A percentile compares a stretch with the other conserved stretches of the same genome.
These are phyloP conservation scores for Phytophthora tentaculata DNA, from an alignment of 352 stramenopile genomes.

Conservation along the genomic window DNA sequence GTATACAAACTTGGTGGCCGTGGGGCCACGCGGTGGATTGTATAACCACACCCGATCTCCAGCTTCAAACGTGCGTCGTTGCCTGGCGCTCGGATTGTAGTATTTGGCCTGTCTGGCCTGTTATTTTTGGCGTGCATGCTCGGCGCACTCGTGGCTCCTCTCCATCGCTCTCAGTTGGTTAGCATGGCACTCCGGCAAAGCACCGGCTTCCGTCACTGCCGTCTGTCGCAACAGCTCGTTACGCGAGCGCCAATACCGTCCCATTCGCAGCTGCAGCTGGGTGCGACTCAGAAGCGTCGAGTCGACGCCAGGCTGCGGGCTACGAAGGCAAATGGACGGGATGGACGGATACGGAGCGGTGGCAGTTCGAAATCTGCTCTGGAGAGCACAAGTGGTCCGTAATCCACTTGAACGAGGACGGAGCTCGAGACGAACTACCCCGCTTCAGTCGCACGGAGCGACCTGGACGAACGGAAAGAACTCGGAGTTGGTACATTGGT, in stretches of 20 bases:
- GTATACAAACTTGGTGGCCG: background rate
- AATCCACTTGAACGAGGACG: too few relatives aligned
- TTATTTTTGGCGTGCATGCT: background rate
- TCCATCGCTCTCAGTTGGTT: background rate
- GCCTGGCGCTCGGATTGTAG: background rate
- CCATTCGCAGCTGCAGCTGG: background rate
- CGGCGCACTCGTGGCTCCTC: background rate
- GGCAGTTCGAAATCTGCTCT: too few relatives aligned
- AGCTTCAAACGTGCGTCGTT: background rate
- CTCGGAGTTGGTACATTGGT: too few relatives aligned
- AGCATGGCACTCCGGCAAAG: background rate
- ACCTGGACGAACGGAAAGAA: too few relatives aligned
- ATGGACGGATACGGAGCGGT: too few relatives aligned
- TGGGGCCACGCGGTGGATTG: background rate
- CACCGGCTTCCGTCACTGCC: background rate
- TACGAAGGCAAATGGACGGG: too few relatives aligned
- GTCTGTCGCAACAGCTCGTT: background rate
- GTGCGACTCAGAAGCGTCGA: too few relatives aligned
- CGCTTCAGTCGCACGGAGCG: too few relatives aligned
- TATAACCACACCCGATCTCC: background rate
- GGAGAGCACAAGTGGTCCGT: too few relatives aligned
- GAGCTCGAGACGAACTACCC: too few relatives aligned
- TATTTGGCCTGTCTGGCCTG: background rate
- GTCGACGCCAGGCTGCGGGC: too few relatives aligned
- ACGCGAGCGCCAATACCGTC: too few relatives aligned